Conservation (phyloP, 108 stramenopile genomes). For the Skeletonema costatum region DNA sequence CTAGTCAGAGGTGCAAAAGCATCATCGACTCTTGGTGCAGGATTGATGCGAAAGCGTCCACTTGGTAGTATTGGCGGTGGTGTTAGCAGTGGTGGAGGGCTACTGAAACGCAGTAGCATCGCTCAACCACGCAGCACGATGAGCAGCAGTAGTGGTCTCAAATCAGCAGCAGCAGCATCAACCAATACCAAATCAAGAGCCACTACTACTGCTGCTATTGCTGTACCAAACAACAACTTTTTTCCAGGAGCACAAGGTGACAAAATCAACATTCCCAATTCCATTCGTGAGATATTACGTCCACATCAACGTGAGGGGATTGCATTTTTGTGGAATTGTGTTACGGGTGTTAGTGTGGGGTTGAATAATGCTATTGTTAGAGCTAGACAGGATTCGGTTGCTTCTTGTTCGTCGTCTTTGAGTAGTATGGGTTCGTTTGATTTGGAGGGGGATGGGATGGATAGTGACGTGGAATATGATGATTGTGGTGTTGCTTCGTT, state of each 20-base stretch:
- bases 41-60: no score
- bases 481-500: constrained; percentile 4
- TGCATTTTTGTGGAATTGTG: constrained; percentile 76
- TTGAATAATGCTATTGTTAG: constrained; percentile 17
- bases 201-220: no score
- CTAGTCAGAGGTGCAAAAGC: no score
- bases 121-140: no score
- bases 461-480: neutral
- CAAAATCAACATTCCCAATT: constrained; percentile 46
- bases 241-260: constrained; percentile 53
- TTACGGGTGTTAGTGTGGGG: constrained; percentile 49
- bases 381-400: neutral
- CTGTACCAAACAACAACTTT: constrained; percentile 1
- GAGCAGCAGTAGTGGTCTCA: neutral
- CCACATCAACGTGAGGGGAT: constrained; percentile 76
- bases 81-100: no score
- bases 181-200: neutral
- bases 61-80: no score
- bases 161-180: neutral
- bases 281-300: constrained; percentile 46
- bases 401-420: no score
- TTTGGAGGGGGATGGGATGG: neutral
- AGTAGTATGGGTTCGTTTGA: no score
- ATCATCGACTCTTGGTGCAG: no score
- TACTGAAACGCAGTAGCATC: no score